phyloP scores from a whole-genome alignment of 2,329 filamentous ascomycete species.

The Arthroderma sp. region DNA sequence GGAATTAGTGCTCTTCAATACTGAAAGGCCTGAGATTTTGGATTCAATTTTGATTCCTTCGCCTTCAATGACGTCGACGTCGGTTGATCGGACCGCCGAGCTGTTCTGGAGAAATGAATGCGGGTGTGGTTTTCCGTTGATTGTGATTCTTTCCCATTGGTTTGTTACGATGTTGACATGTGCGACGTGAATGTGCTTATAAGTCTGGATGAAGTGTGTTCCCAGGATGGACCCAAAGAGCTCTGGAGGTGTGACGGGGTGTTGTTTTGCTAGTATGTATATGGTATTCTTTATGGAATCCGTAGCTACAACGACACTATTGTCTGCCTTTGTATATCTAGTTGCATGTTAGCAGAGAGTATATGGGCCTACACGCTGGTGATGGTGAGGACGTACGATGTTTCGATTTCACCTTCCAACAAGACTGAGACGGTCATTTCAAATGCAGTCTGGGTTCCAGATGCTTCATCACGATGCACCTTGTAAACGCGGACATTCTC shows the following conservation, averaged over 20 bases:
- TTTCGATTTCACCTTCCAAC: constrained; percentile 83
- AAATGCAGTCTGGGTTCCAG: constrained; percentile 68
- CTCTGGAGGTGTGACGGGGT: constrained; percentile 85
- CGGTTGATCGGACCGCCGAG: constrained; percentile 71
- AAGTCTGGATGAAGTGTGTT: constrained; percentile 76
- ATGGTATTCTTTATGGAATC: constrained; percentile 97
- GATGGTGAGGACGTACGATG: constrained; percentile 45
- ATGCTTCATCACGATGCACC: constrained; percentile 65
- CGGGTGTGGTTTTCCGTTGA: constrained; percentile 82
- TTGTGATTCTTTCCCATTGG: constrained; percentile 77
- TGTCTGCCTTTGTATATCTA: constrained; percentile 87
- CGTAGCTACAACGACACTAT: constrained; percentile 87
- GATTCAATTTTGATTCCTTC: constrained; percentile 64
- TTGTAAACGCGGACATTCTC: constrained; percentile 99
- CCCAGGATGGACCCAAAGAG: constrained; percentile 76
- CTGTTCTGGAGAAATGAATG: constrained; percentile 91
- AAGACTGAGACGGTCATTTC: constrained; percentile 93
- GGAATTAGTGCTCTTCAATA: constrained; percentile 92
- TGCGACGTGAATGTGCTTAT: constrained; percentile 74
- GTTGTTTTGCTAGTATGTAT: constrained; percentile 88
- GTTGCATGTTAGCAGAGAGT: neutral
- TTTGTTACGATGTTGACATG: constrained; percentile 73
- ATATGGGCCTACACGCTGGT: neutral
- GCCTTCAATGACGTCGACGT: constrained; percentile 54
- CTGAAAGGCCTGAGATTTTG: constrained; percentile 66